Base-by-base conservation (phyloP, 139 green algal genomes). In the Chlamydomonas incerta region DNA sequence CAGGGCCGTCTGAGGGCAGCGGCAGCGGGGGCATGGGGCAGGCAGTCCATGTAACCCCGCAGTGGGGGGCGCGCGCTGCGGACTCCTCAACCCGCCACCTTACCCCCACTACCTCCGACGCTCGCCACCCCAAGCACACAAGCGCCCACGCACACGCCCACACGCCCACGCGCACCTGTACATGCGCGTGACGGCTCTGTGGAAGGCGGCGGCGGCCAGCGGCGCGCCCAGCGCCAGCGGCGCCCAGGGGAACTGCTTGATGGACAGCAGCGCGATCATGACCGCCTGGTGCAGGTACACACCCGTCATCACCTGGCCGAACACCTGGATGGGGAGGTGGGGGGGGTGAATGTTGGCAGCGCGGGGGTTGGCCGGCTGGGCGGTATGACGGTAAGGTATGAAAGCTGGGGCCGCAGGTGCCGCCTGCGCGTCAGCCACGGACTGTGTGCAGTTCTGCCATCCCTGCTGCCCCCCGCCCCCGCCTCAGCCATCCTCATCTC, bases 211-310 rank as follows among this genome's bases (percentile, higher is more conserved):
- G 26, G 93, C 90, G 33, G 93, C 41, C 46, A 92, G 20, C 29
- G 85, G 57, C 50, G 94, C 83, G n/a, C 88, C 88, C 63, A 90
- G 34, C 29, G 89, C 41, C n/a, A 93, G 83, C 41, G 72, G 62
- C n/a, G 86, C 73, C 34, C 81, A 93, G 23, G 74, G 58, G 72
- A 91, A 91, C 55, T 86, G 77, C 90, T 96, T 96, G 28, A 96
- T 72, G 67, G 75, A 74, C 58, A 96, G 81, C 37, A 96, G 82
- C 21, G 73, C 89, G 9, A 93, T 57, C 86, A 92, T 92, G 34
- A 96, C 89, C 33, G 93, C 57, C 80, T 96, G 93, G 82, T 93
- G 91, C 72, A 93, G 87, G 80, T 95, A 81, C n/a, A 95, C 60
- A 3, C 86, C 90, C 14, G 80, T 50, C 72, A 94, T 91, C 63